phyloP scores from a whole-genome alignment of 108 stramenopile species.

The Fistulifera solaris region DNA sequence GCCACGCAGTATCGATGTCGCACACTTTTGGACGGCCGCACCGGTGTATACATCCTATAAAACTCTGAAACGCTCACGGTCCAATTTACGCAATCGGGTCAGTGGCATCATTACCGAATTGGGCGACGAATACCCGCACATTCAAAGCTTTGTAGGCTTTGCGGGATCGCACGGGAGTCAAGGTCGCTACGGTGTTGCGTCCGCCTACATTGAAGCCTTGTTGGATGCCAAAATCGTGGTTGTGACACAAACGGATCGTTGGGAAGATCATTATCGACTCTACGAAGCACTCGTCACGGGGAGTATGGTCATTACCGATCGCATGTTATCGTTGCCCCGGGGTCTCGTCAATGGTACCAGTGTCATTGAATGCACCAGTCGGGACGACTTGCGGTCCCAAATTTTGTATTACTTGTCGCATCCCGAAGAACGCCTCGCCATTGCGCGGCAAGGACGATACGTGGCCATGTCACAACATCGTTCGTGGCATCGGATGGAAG shows the following conservation, averaged over 20 bases:
- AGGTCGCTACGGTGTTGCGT: slow-evolving; percentile 4
- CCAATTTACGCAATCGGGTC: slow-evolving; percentile 4
- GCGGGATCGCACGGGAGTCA: neutral
- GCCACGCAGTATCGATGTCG: slow-evolving; percentile 18
- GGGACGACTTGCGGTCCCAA: slow-evolving; percentile 15
- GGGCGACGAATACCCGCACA: neutral
- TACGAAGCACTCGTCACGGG: slow-evolving; percentile 42
- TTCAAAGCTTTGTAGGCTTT: slow-evolving; percentile 4
- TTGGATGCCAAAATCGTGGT: slow-evolving; percentile 50
- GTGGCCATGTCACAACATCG: slow-evolving; percentile 48
- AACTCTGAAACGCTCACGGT: neutral
- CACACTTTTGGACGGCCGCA: slow-evolving; percentile 17
- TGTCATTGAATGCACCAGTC: slow-evolving; percentile 35
- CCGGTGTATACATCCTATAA: neutral
- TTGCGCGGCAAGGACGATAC: slow-evolving; percentile 32
- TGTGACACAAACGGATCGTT: slow-evolving; percentile 50
- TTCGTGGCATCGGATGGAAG: slow-evolving; percentile 47
- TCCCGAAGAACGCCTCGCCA: slow-evolving; percentile 20
- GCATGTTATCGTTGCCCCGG: slow-evolving; percentile 32
- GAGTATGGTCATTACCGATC: slow-evolving; percentile 50
- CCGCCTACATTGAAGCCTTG: slow-evolving; percentile 24
- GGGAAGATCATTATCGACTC: slow-evolving; percentile 61
- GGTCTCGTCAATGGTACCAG: slow-evolving; percentile 27
- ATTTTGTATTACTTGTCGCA: slow-evolving; percentile 30
- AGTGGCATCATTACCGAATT: slow-evolving; percentile 1